Evolutionary conservation across 164 flowering plant species (phyloP), one percentile per base, ranked within the genome.

Genomic region (Kalanchoe fedtschenkoi): DNA sequence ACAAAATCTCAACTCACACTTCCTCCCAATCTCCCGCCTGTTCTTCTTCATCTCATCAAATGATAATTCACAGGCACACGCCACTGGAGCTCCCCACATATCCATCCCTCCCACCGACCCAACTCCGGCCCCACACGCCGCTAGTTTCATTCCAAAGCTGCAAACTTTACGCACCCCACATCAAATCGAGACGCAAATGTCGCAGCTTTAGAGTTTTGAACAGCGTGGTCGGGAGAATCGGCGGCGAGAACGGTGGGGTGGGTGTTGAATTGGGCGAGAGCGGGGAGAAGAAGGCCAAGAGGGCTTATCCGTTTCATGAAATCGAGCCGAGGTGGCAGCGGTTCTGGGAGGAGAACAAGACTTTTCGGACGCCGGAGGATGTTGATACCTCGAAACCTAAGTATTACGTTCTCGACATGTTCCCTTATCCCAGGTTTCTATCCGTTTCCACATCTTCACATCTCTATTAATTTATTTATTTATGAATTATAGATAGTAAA

Each of bases 351-450:
- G 81, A 85, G 58, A 83, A 83, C 61, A 75, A 73, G 9, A 93
- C 97, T 47, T 93, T 93, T 62, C 63, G 82, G 54, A 90, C 95
- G 38, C 95, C 95, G 0, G 97, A 93, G 61, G 95, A 89, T 38
- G 64, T 93, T 42, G 98, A 93, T 65, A 75, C 79, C 2, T 81
- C 93, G 13, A 93, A 89, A 62, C 98, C 98, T 34, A 93, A 93
- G 70, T 93, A 69, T 70, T 93, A 93, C 64, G 93, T 90, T 47
- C 97, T 93, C 42, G 98, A 93, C 70, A 93, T 93, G 98, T 93
- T 93, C 72, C 98, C 98, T 62, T 93, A 93, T 72, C 98, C 98
- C 57, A 93, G 98, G 98, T 91, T 54, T 43, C 32, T 41, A 44
- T 69, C 65, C 54, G 19, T 55, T 37, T 70, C 34, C 30, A 39